Base-by-base conservation (phyloP, 768 basidiomycete genomes). In the Rubroboletus satanas region DNA sequence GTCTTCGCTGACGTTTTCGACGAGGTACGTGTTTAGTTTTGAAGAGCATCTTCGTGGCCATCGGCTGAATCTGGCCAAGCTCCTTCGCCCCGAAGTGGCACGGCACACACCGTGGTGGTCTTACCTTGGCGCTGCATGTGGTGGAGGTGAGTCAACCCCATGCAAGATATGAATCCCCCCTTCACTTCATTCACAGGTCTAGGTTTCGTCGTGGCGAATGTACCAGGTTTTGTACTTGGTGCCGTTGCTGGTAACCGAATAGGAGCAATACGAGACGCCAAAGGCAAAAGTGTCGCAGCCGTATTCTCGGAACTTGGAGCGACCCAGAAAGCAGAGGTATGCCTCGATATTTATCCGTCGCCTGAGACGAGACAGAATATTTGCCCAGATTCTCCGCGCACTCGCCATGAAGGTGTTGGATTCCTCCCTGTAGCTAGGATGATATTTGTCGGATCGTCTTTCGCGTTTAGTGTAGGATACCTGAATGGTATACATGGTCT, bases 1-100 rank as follows among this genome's bases (percentile, higher is more conserved):
- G 83, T 94, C 8, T 97, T 96, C 66, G 85, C 87, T 3, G 87
- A 95, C 66, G 93, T 90, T 5, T 96, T 96, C 59, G 93, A 95
- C 58, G 93, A 96, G 76, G 93, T 90, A 57, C 44, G 78, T 15
- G 29, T 48, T 52, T 23, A 15, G n/a, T 21, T 28, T 28, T 37
- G 32, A 41, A 32, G 26, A 35, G 15, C n/a, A 29, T 31, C 35
- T 37, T 44, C 31, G 14, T 23, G 31, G 28, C 17, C 28, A 33
- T 46, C 18, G 7, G 29, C 53, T 57, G 48, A 56, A 18, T 37
- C n/a, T 46, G 36, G 39, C 42, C 54, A 88, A 65, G 89, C 75
- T 93, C 28, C 75, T 93, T 42, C 83, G 89, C 3, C 91, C 91
- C 8, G 91, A 93, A 68, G 88, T 93, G 17, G 80, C 90, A 58